phyloP scores from a whole-genome alignment of 805 yeast genomes.

The Wickerhamomyces hampshirensis region DNA sequence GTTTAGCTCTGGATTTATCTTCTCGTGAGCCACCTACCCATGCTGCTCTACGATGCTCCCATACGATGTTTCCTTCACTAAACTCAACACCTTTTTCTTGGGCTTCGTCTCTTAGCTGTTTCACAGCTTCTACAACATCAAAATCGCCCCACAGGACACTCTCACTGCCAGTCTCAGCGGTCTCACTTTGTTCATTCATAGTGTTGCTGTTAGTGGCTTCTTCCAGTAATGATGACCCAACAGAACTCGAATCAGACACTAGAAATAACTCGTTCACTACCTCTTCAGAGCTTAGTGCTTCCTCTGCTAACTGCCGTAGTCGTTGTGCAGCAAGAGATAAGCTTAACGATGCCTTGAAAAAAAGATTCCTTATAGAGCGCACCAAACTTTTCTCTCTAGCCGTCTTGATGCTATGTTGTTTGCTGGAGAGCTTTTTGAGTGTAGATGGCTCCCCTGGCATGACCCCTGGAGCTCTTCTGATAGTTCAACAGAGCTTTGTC shows the following conservation, averaged over 20 bases:
- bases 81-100: constrained; percentile 30
- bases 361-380: constrained; percentile 26
- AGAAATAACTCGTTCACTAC: constrained; percentile 46
- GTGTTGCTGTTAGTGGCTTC: constrained; percentile 4
- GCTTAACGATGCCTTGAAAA: constrained; percentile 35
- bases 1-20: constrained; percentile 13
- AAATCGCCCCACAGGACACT: constrained; percentile 20
- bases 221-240: constrained; percentile 25
- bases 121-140: constrained; percentile 27
- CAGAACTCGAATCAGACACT: constrained; percentile 31
- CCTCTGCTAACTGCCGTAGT: constrained; percentile 43
- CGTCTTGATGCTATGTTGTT: constrained; percentile 1
- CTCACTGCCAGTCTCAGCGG: not conserved
- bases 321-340: constrained; percentile 31
- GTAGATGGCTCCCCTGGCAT: too few relatives aligned
- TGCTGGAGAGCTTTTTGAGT: not conserved
- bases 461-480: too few relatives aligned
- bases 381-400: constrained; percentile 5
- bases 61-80: constrained; percentile 51
- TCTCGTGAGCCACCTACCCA: constrained; percentile 52
- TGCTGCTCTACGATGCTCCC: constrained; percentile 63
- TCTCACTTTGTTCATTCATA: not conserved
- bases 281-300: constrained; percentile 44
- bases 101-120: constrained; percentile 4
- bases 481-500: too few relatives aligned